Evolutionary conservation across 2,329 filamentous ascomycete genomes (phyloP).

Genomic region (Trichophyton simii): DNA sequence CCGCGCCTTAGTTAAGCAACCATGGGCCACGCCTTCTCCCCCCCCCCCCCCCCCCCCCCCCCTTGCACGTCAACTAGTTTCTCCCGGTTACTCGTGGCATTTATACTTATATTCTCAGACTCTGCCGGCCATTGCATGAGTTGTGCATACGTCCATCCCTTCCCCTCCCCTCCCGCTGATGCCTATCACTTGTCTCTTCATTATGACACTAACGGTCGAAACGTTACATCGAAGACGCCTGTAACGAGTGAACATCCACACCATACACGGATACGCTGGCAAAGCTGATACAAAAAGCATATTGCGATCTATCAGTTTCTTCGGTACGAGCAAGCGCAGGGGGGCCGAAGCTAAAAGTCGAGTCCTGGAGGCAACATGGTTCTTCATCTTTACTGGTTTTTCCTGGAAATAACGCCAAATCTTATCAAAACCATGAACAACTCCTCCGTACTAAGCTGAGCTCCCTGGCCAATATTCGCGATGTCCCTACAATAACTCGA

Average conservation of each 20-base stretch:
- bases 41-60: background rate
- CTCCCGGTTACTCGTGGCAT: background rate
- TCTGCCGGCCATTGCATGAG: background rate
- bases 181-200: background rate
- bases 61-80: background rate
- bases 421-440: background rate
- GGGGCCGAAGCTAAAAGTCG: background rate
- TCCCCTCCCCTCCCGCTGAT: background rate
- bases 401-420: background rate
- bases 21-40: background rate
- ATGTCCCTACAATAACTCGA: background rate
- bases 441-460: background rate
- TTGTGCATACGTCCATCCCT: background rate
- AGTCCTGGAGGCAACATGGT: background rate
- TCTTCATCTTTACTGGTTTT: background rate
- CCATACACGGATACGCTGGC: background rate
- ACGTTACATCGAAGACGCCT: background rate
- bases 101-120: too few species aligned
- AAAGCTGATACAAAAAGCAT: background rate
- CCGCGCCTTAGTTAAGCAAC: background rate
- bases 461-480: background rate
- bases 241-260: background rate
- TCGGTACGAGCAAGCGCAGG: background rate
- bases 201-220: background rate
- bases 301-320: constrained; percentile 1